Base-by-base conservation (phyloP, 2,329 filamentous ascomycete genomes). In the Cordyceps pruinosa region DNA sequence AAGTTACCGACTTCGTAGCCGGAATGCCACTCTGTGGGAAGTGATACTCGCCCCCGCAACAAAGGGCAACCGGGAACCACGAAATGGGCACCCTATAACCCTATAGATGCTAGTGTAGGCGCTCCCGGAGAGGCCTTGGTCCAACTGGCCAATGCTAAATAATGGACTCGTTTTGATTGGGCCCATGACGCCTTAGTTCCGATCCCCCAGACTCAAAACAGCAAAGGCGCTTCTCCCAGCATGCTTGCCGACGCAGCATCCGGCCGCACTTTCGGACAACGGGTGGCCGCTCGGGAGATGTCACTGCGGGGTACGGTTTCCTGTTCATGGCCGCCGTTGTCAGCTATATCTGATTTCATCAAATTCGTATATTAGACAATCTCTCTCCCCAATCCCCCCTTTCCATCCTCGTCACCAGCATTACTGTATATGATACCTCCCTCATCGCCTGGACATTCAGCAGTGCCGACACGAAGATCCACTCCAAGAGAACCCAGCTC, bases 181-280 rank as follows among this genome's bases (percentile, higher is more conserved):
- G 8, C n/a, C 9, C 10, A 34, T 26, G 26, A 48, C 53, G 44
- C 45, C 25, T 34, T 42, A 48, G 45, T 35, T 49, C 25, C 53
- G 53, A 56, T 56, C 30, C 53, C 53, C 53, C 53, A 42, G 44
- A 48, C 44, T 46, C 34, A 42, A 42, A 48, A n/a, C n/a, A 56
- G 53, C 4, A 39, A 42, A 42, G 56, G 17, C n/a, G 19, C 25
- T 34, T 12, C 28, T 45, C 47, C 37, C n/a, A 46, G 7, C 25
- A 28, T 39, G 41, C 23, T 52, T 57, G 56, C 48, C 56, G 56
- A 57, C 32, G 13, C 41, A 57, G 25, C 17, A 57, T 52, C 56
- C 56, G 56, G 53, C 34, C 44, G 44, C 44, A 37, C 34, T 41
- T 41, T 39, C 25, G 44, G 34, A 56, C 34, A 56, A 19, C 34